Evolutionary conservation across 2,329 filamentous ascomycete genomes (phyloP).

Genomic region (Pseudogymnoascus sp.): DNA sequence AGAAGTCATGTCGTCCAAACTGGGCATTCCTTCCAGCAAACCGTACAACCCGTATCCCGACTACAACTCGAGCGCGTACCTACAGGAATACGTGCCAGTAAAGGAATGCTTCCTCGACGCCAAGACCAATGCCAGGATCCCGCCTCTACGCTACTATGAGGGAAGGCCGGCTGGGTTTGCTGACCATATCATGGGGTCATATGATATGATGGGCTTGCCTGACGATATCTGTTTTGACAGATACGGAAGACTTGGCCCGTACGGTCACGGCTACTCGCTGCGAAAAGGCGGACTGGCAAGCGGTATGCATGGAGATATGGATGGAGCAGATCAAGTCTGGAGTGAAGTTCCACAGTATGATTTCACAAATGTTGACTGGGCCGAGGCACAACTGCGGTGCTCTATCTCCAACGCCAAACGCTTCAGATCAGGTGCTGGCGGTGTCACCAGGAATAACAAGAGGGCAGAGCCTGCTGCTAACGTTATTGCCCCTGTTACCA

Average conservation of each 20-base stretch:
- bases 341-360: conserved; percentile 63
- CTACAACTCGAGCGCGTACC: conserved; percentile 42
- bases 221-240: conserved; percentile 91
- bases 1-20: conserved; percentile 29
- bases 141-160: conserved; percentile 63
- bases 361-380: conserved; percentile 72
- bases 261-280: conserved; percentile 79
- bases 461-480: background rate
- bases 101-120: conserved; percentile 74
- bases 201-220: conserved; percentile 68
- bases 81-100: conserved; percentile 43
- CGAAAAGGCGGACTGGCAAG: conserved; percentile 74
- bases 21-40: conserved; percentile 40
- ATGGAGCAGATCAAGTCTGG: conserved; percentile 78
- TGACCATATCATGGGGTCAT: conserved; percentile 77
- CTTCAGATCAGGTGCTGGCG: conserved; percentile 37
- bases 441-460: background rate
- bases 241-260: conserved; percentile 79
- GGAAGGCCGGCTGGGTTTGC: conserved; percentile 82
- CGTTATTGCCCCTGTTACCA: background rate
- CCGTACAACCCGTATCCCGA: conserved; percentile 57
- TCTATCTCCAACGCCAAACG: conserved; percentile 61
- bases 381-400: conserved; percentile 67
- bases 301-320: conserved; percentile 76
- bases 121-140: conserved; percentile 57